phyloP scores from a whole-genome alignment of 768 basidiomycete species.

The Scleroderma bovista region DNA sequence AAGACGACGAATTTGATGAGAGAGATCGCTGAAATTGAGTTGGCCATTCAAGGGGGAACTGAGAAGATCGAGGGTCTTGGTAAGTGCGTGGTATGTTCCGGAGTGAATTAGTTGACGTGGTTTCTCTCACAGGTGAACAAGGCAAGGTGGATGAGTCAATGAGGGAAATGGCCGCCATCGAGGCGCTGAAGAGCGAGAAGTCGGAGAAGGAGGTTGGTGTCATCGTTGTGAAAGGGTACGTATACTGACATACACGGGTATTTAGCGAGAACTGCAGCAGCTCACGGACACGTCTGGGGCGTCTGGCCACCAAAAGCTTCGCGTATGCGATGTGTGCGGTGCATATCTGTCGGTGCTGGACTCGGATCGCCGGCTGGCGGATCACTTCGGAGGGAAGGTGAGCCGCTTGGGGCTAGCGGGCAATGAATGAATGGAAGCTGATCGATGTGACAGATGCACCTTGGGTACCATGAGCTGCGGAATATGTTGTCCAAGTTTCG shows the following conservation, averaged over 20 bases:
- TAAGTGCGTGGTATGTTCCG: conserved; percentile 30
- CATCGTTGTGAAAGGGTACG: conserved; percentile 2
- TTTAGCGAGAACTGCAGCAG: conserved; percentile 86
- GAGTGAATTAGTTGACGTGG: conserved; percentile 1
- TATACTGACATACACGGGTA: conserved; percentile 9
- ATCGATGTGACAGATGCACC: conserved; percentile 74
- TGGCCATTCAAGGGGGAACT: conserved; percentile 97
- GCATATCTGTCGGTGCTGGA: conserved; percentile 98
- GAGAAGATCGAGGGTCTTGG: conserved; percentile 96
- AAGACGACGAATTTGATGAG: conserved; percentile 99
- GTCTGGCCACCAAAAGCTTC: conserved; percentile 98
- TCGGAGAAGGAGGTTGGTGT: conserved; percentile 79
- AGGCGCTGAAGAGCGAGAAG: conserved; percentile 95
- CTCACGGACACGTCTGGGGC: conserved; percentile 97
- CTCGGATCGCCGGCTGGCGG: conserved; percentile 96
- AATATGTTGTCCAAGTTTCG: conserved; percentile 89
- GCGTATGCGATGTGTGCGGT: conserved; percentile 99
- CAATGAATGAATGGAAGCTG: conserved; percentile 23
- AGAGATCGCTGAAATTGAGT: conserved; percentile 98
- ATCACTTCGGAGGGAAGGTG: conserved; percentile 99
- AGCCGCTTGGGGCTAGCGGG: conserved; percentile 27
- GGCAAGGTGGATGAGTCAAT: conserved; percentile 99
- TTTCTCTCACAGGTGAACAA: conserved; percentile 66
- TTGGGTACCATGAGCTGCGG: conserved; percentile 97
- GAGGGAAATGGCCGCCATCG: conserved; percentile 95